Evolutionary conservation across 1,284 basidiomycete genomes (phyloP).

Genomic region (Hemileia vastatrix): DNA sequence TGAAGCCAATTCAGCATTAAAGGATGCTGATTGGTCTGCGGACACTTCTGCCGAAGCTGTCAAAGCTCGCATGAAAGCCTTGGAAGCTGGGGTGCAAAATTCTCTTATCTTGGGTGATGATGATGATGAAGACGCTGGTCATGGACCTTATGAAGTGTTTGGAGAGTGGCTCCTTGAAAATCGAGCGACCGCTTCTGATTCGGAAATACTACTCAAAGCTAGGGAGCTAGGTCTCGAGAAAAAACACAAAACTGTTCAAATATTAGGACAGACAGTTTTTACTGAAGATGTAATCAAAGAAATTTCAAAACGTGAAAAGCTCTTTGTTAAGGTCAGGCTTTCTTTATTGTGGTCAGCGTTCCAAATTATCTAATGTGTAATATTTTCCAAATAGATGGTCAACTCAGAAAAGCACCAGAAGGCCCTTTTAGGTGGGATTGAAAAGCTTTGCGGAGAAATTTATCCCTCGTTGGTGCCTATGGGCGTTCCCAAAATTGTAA

Average conservation of each 20-base stretch:
- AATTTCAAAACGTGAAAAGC: conserved; percentile 60
- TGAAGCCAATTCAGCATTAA: conserved; percentile 46
- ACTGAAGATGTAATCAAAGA: conserved; percentile 64
- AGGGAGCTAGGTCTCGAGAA: conserved; percentile 87
- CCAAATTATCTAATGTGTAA: not conserved
- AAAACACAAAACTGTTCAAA: conserved; percentile 84
- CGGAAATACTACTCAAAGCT: conserved; percentile 75
- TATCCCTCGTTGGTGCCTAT: conserved; percentile 54
- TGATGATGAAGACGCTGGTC: conserved; percentile 70
- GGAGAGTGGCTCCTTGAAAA: conserved; percentile 80
- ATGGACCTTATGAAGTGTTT: conserved; percentile 75
- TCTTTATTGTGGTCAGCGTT: not conserved
- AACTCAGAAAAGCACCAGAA: conserved; percentile 86
- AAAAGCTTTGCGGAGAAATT: conserved; percentile 65
- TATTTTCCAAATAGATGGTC: conserved; percentile 44
- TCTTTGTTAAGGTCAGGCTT: conserved; percentile 65
- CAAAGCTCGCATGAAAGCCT: conserved; percentile 67
- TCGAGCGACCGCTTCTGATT: conserved; percentile 50
- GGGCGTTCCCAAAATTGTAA: conserved; percentile 76
- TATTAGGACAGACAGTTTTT: conserved; percentile 80
- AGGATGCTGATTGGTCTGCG: conserved; percentile 65
- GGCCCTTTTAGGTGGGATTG: conserved; percentile 76
- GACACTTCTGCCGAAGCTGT: conserved; percentile 89
- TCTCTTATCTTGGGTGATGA: conserved; percentile 50
- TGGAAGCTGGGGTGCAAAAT: conserved; percentile 57